Evolutionary conservation across 208 protist species (phyloP).

Genomic region (Acanthamoeba sp.): DNA sequence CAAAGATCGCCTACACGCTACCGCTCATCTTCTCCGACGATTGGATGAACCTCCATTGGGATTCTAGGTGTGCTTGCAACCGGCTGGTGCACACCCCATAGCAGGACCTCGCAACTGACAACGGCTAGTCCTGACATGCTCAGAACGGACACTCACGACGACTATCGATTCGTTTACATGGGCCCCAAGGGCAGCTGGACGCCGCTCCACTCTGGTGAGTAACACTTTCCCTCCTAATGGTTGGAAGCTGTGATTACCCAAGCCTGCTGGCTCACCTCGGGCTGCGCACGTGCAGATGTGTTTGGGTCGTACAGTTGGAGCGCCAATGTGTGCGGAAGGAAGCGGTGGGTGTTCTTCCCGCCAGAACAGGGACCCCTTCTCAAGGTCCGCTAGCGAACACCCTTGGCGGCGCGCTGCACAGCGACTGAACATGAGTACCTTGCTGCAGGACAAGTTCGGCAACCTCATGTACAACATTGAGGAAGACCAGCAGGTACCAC

Average conservation of each 20-base stretch:
- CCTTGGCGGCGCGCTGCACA: too few relatives aligned
- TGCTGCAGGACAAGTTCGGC: constrained; percentile 32
- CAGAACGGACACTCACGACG: constrained; percentile 10
- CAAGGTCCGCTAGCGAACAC: neutral
- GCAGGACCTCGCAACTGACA: neutral
- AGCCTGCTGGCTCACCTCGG: neutral
- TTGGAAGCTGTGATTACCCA: too few relatives aligned
- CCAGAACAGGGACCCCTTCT: constrained; percentile 18
- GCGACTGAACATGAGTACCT: too few relatives aligned
- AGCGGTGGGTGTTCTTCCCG: constrained; percentile 61
- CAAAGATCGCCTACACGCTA: neutral
- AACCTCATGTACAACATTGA: constrained; percentile 71
- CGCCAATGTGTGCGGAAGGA: constrained; percentile 49
- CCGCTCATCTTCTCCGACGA: constrained; percentile 69
- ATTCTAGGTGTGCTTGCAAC: neutral
- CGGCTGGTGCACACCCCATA: too few relatives aligned
- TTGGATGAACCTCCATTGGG: constrained; percentile 73
- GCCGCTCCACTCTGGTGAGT: neutral
- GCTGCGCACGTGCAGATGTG: neutral
- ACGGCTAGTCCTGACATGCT: neutral
- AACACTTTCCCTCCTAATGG: too few relatives aligned
- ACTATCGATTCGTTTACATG: constrained; percentile 72
- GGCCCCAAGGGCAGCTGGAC: constrained; percentile 67
- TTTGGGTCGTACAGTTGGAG: constrained; percentile 73
- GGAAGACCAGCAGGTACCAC: neutral